Evolutionary conservation across 179 eudicot genomes (phyloP).

Genomic region (Drosera spatulata): DNA sequence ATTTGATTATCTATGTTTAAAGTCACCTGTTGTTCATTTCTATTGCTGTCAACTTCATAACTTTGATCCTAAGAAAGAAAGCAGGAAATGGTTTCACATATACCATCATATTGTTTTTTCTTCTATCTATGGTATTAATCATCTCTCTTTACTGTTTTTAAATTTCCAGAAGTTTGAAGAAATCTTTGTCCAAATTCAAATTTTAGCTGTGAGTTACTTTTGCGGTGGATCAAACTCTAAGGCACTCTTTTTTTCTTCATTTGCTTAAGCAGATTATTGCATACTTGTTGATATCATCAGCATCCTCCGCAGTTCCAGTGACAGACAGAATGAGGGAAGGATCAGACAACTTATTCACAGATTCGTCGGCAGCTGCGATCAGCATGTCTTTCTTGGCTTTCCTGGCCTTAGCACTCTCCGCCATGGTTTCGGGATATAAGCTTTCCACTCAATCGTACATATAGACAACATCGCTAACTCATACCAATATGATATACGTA

Average conservation of each 20-base stretch:
- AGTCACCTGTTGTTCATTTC: too few relatives aligned
- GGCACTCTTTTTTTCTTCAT: not conserved
- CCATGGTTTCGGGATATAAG: slow-evolving; percentile 68
- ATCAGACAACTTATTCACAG: slow-evolving; percentile 72
- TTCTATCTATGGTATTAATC: too few relatives aligned
- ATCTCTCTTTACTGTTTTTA: too few relatives aligned
- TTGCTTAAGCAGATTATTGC: slow-evolving; percentile 50
- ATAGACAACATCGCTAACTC: slow-evolving; percentile 7
- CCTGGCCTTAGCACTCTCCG: slow-evolving; percentile 42
- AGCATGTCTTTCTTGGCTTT: slow-evolving; percentile 85
- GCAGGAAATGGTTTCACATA: too few relatives aligned
- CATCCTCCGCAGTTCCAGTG: slow-evolving; percentile 67
- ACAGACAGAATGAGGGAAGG: slow-evolving; percentile 75
- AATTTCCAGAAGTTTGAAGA: too few relatives aligned
- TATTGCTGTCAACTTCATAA: too few relatives aligned
- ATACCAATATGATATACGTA: not conserved
- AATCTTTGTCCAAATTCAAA: too few relatives aligned
- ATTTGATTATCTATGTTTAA: too few relatives aligned
- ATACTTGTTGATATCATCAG: slow-evolving; percentile 76
- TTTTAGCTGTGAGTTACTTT: too few relatives aligned
- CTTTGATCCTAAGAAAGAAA: too few relatives aligned
- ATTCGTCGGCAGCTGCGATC: slow-evolving; percentile 64
- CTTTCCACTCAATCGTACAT: slow-evolving; percentile 53
- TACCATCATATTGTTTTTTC: too few relatives aligned
- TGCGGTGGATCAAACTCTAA: not conserved